Evolutionary conservation across 1,284 basidiomycete species (phyloP).

Genomic region (Naganishia sp.): DNA sequence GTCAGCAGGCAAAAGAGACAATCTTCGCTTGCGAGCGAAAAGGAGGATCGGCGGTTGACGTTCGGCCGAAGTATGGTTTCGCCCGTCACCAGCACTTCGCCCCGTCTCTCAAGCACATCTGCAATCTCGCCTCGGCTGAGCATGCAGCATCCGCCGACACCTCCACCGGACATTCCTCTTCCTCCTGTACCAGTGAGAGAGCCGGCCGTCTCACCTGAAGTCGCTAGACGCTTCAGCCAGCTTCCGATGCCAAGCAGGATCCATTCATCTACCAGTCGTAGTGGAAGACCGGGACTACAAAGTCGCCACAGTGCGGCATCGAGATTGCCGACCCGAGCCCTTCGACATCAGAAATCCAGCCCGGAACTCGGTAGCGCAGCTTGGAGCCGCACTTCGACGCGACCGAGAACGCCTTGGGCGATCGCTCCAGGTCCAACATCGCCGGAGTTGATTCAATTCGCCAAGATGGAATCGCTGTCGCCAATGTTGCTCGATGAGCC

Average conservation of each 20-base stretch:
- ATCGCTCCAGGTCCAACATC: not conserved
- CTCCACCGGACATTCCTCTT: slow-evolving; percentile 23
- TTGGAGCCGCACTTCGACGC: not conserved
- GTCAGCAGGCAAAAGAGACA: not conserved
- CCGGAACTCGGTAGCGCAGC: slow-evolving; percentile 2
- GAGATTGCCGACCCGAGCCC: slow-evolving; percentile 1
- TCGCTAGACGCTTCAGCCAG: slow-evolving; percentile 14
- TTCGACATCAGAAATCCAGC: slow-evolving; percentile 14
- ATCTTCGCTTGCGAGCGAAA: not conserved
- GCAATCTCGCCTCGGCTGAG: slow-evolving; percentile 10
- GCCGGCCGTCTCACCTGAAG: not conserved
- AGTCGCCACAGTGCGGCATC: slow-evolving; percentile 26
- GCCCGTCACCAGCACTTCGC: slow-evolving; percentile 1
- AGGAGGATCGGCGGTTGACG: slow-evolving; percentile 1
- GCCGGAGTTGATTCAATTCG: slow-evolving; percentile 11
- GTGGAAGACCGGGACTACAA: slow-evolving; percentile 2
- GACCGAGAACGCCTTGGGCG: slow-evolving; percentile 5
- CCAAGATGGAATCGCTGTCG: not conserved
- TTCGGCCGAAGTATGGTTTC: slow-evolving; percentile 9
- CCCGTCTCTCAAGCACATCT: not conserved
- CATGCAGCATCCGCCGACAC: slow-evolving; percentile 14
- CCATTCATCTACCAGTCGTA: not conserved
- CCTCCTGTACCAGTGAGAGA: slow-evolving; percentile 1
- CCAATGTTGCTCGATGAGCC: slow-evolving; percentile 9
- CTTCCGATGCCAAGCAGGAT: slow-evolving; percentile 5